A percentile compares a stretch with the other conserved stretches of the same genome.
phyloP scores from a whole-genome alignment of 2,329 filamentous ascomycete species.

The Diaporthe caulivora region DNA sequence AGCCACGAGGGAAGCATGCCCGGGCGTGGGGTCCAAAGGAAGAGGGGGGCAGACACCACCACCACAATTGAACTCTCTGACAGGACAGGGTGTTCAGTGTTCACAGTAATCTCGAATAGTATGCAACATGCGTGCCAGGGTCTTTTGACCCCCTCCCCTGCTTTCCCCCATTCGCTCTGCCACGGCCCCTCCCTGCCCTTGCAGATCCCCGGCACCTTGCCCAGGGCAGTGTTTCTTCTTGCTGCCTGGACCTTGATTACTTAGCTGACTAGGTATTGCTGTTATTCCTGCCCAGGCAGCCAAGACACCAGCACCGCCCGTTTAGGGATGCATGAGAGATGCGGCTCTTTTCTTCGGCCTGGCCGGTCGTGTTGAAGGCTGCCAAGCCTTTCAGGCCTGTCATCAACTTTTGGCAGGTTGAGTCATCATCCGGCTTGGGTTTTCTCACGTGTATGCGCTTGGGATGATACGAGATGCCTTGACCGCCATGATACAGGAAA shows the following conservation, averaged over 20 bases:
- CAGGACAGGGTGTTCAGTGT: background rate
- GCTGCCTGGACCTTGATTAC: no score
- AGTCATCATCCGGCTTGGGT: background rate
- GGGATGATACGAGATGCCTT: background rate
- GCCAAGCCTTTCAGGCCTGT: background rate
- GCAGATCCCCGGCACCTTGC: background rate
- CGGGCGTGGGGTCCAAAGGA: conserved; percentile 22
- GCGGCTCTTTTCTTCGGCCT: conserved; percentile 27
- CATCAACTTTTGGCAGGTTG: background rate
- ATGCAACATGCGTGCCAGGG: background rate
- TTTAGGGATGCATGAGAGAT: background rate
- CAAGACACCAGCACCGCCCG: background rate
- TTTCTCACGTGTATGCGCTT: background rate
- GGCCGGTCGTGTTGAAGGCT: background rate
- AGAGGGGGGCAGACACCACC: background rate
- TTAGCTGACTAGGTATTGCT: no score
- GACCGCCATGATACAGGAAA: background rate
- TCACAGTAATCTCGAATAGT: background rate
- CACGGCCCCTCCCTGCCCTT: background rate
- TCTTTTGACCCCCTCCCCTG: background rate
- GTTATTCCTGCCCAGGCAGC: background rate
- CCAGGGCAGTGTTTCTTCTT: no score
- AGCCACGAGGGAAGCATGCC: conserved; percentile 9
- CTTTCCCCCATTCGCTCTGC: background rate
- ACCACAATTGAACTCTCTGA: background rate